Evolutionary conservation across 441 rosid genomes (phyloP), one percentile per base, ranked within the genome.

Genomic region (Raphanus hybrid): DNA sequence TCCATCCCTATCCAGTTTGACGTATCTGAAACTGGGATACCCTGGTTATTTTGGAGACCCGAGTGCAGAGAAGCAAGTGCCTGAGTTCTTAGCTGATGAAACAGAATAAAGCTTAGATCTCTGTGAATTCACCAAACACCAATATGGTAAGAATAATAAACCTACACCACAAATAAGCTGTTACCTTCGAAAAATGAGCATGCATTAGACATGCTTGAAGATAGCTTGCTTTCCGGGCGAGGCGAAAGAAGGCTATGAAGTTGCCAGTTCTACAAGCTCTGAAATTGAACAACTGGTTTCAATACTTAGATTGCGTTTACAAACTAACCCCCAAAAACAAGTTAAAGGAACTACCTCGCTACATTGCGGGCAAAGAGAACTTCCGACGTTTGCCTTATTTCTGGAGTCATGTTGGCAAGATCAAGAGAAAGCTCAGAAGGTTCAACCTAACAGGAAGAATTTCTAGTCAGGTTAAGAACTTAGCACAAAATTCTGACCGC

Each of bases 141-240:
- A 78, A 59, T 34, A 65, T 6, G n/a, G 72, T 65, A 26, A 75
- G 67, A 69, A 27, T 32, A 62, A 12, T 32, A 62, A 26, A 59
- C 18, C 63, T 43, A 50, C 68, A 59, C 37, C 7, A 78, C 65
- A 58, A 64, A 57, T 57, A 68, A 69, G n/a, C 18, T 54, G 82
- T 61, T 83, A 91, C 98, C 94, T 96, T 96, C 2, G 97, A 85
- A 87, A 96, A 93, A 83, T 93, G 99, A 79, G 99, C 98, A 84
- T 93, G 98, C 97, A 93, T 96, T 81, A 96, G 84, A 86, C 99
- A 96, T 71, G 98, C 97, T 86, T 96, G 99, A 83, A 93, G 97
- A 77, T 88, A 93, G 81, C 86, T 91, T 68, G 97, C 97, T 84
- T 88, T 89, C 78, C 95, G 89, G 45, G 97, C 97, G 65, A 92